Evolutionary conservation across 2,329 filamentous ascomycete genomes (phyloP).

Genomic region (Ceratocystiopsis minuta): DNA sequence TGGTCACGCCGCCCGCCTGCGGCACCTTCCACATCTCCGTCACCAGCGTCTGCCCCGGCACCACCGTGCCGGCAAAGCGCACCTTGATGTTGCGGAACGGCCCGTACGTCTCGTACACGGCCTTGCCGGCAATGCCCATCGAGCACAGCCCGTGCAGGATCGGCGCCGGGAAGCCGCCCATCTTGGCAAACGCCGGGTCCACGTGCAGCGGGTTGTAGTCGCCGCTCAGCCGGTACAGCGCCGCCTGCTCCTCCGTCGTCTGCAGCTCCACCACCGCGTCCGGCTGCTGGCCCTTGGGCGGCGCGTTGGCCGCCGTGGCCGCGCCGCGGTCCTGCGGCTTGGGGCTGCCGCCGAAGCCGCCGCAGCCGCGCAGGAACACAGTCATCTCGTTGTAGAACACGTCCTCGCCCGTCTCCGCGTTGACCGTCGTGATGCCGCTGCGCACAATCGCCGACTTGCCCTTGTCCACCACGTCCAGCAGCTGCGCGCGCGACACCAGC

Average conservation of each 20-base stretch:
- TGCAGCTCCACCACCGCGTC: slow-evolving; percentile 72
- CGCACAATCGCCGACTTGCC: slow-evolving; percentile 74
- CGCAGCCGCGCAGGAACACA: slow-evolving; percentile 80
- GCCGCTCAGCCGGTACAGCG: slow-evolving; percentile 79
- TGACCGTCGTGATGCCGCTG: slow-evolving; percentile 62
- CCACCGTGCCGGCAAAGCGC: slow-evolving; percentile 67
- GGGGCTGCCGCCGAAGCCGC: slow-evolving; percentile 72
- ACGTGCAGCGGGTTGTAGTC: slow-evolving; percentile 96
- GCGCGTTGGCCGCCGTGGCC: slow-evolving; percentile 60
- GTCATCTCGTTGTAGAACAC: slow-evolving; percentile 94
- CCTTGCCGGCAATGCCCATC: slow-evolving; percentile 82
- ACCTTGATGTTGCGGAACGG: slow-evolving; percentile 84
- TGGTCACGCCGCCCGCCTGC: slow-evolving; percentile 40
- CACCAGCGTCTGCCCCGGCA: slow-evolving; percentile 74
- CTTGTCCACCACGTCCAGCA: slow-evolving; percentile 94
- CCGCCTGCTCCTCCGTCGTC: slow-evolving; percentile 81
- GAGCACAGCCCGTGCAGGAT: slow-evolving; percentile 96
- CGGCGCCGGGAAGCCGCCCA: slow-evolving; percentile 83
- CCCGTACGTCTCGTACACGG: slow-evolving; percentile 70
- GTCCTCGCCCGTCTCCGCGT: slow-evolving; percentile 71
- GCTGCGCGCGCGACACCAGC: slow-evolving; percentile 56
- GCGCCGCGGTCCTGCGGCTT: slow-evolving; percentile 64
- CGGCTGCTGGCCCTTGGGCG: slow-evolving; percentile 51
- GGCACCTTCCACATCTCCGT: slow-evolving; percentile 93
- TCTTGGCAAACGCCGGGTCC: slow-evolving; percentile 83